These are phyloP conservation scores for Rosa persica DNA, from an alignment of 306 rosid genomes.

Conservation along the genomic window DNA sequence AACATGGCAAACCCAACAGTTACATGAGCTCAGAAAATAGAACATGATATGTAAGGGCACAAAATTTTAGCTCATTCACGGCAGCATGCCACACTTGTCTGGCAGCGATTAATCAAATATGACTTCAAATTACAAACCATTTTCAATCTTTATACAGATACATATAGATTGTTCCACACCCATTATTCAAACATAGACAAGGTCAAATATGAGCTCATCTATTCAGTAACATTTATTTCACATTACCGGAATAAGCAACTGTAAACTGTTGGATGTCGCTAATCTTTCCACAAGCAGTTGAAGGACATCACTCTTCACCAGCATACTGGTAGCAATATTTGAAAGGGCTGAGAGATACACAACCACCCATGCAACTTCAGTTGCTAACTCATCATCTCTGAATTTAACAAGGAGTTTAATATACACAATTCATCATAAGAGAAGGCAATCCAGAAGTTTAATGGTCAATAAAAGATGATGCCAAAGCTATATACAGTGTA, in stretches of 20 bases:
- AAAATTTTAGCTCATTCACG: neutral
- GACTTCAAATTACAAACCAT: neutral
- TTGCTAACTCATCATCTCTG: slow-evolving; percentile 95
- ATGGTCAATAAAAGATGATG: neutral
- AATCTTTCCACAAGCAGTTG: slow-evolving; percentile 79
- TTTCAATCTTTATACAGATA: neutral
- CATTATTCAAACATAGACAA: slow-evolving; percentile 12
- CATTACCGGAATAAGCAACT: slow-evolving; percentile 84
- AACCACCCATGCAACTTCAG: slow-evolving; percentile 96
- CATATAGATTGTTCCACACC: neutral
- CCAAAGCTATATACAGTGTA: slow-evolving; percentile 16
- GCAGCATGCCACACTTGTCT: neutral
- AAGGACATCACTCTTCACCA: slow-evolving; percentile 76
- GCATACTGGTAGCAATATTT: slow-evolving; percentile 66
- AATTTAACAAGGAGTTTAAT: slow-evolving; percentile 24
- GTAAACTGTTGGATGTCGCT: slow-evolving; percentile 74
- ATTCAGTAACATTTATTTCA: neutral
- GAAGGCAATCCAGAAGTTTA: neutral
- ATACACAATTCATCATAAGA: neutral
- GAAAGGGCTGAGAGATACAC: slow-evolving; percentile 95
- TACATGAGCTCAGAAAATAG: neutral
- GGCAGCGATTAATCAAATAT: neutral
- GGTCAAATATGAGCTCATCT: slow-evolving; percentile 4
- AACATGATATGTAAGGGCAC: neutral
- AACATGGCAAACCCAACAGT: neutral